Evolutionary conservation across 108 stramenopile genomes (phyloP).

Genomic region (Cyclostephanos tholiformis): DNA sequence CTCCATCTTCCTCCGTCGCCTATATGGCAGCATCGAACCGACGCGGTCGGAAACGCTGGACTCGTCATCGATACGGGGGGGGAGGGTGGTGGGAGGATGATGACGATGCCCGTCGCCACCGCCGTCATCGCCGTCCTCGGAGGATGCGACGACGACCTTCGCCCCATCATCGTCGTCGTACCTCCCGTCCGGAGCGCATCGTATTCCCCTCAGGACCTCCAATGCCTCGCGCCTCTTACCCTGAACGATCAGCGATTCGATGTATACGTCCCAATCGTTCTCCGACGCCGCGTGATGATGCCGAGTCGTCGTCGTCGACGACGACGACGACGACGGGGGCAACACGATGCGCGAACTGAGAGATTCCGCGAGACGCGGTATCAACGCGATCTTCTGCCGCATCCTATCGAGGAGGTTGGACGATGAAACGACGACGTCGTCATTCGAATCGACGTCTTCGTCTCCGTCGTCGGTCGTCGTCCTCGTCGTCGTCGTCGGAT

Average conservation of each 20-base stretch:
- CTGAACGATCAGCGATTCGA: constrained; percentile 60
- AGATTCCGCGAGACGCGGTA: constrained; percentile 78
- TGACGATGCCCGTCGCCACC: constrained; percentile 5
- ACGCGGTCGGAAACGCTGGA: constrained; percentile 34
- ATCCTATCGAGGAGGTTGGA: constrained; percentile 13
- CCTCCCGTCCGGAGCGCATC: constrained; percentile 25
- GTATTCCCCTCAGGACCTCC: constrained; percentile 44
- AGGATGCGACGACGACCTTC: not conserved
- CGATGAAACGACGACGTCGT: constrained; percentile 17
- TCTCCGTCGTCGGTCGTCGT: too few species aligned
- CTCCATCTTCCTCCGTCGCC: constrained; percentile 47
- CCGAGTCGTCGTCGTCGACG: not conserved
- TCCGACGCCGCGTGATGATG: constrained; percentile 46
- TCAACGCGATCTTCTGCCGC: constrained; percentile 44
- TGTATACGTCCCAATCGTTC: constrained; percentile 54
- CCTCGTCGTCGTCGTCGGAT: too few species aligned
- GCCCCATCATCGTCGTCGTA: constrained; percentile 16
- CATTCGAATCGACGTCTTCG: too few species aligned
- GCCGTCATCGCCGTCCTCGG: too few species aligned
- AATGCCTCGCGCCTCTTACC: constrained; percentile 64
- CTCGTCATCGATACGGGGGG: constrained; percentile 47
- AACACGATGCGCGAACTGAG: constrained; percentile 53
- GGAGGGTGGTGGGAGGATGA: not conserved
- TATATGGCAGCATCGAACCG: constrained; percentile 47
- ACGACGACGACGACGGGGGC: constrained; percentile 12